A percentile compares a stretch with the other conserved stretches of the same genome.
These are phyloP conservation scores for Phanerochaete carnosa DNA, from an alignment of 768 basidiomycete genomes.

Conservation along the genomic window DNA sequence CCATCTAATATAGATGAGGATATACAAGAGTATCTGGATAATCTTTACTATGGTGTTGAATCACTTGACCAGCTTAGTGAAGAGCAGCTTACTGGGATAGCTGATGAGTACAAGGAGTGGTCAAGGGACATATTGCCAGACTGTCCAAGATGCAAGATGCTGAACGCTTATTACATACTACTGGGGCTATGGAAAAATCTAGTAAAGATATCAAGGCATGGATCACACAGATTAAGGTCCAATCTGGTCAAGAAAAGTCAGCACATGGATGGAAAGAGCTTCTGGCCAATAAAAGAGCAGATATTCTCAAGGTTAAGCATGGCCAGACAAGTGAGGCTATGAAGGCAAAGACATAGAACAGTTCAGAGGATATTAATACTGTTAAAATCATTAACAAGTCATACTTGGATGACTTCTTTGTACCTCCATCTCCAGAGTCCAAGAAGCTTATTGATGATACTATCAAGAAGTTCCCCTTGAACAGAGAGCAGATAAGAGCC, in stretches of 20 bases:
- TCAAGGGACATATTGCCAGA: not conserved
- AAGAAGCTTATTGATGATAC: not conserved
- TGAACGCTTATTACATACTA: not conserved
- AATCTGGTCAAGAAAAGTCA: not conserved
- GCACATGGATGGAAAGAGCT: not conserved
- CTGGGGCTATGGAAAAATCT: not conserved
- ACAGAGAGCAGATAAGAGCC: constrained; percentile 17
- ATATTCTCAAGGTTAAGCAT: not conserved
- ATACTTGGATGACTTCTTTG: not conserved
- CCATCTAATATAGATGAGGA: not conserved
- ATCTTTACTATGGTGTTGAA: not conserved
- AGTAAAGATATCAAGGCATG: not conserved
- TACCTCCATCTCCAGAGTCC: not conserved
- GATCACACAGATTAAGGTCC: not conserved
- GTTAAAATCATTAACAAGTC: constrained; percentile 5
- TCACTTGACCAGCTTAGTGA: not conserved
- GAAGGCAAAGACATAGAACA: not conserved
- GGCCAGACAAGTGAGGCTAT: not conserved
- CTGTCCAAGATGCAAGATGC: not conserved
- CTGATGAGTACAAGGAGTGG: not conserved
- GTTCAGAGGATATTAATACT: not conserved
- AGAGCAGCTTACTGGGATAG: not conserved
- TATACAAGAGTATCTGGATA: not conserved
- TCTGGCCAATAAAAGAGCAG: not conserved
- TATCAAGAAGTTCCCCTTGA: constrained; percentile 10